A percentile compares a stretch with the other conserved stretches of the same genome.
Conservation (phyloP, 768 basidiomycete genomes). For the Auricularia cornea region DNA sequence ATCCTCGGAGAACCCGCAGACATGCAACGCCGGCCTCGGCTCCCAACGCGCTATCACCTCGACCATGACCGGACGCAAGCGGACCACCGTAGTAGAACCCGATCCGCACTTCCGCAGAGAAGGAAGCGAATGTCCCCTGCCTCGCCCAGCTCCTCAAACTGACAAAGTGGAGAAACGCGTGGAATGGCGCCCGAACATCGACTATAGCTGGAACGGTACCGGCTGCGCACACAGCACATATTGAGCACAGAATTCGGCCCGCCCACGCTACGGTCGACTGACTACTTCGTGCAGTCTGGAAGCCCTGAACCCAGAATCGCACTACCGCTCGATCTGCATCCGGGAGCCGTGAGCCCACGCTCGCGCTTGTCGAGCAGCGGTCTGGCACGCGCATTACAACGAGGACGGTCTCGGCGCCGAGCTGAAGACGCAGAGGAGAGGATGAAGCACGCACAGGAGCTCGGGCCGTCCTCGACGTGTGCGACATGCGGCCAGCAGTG, state of each 20-base stretch:
- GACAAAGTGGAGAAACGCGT: not conserved
- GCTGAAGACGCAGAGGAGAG: not conserved
- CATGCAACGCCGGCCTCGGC: too few relatives aligned
- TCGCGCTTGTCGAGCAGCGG: not conserved
- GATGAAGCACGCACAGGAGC: not conserved
- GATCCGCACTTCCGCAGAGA: too few relatives aligned
- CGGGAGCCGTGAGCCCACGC: not conserved
- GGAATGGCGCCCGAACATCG: not conserved
- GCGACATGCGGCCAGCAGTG: not conserved
- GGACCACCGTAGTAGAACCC: too few relatives aligned
- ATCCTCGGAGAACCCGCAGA: too few relatives aligned
- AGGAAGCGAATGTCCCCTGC: too few relatives aligned
- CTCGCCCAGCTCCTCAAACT: too few relatives aligned
- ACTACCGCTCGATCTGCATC: not conserved
- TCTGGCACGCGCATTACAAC: not conserved
- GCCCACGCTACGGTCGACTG: too few relatives aligned
- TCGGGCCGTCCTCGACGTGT: not conserved
- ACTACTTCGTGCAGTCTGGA: not conserved
- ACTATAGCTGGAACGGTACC: not conserved
- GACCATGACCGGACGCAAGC: too few relatives aligned
- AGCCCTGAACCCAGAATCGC: not conserved
- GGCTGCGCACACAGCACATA: not conserved
- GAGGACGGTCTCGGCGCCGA: not conserved
- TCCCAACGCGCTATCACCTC: too few relatives aligned
- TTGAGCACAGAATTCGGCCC: not conserved